Conservation (phyloP, 2,329 filamentous ascomycete genomes). For the Helotiales sp. region DNA sequence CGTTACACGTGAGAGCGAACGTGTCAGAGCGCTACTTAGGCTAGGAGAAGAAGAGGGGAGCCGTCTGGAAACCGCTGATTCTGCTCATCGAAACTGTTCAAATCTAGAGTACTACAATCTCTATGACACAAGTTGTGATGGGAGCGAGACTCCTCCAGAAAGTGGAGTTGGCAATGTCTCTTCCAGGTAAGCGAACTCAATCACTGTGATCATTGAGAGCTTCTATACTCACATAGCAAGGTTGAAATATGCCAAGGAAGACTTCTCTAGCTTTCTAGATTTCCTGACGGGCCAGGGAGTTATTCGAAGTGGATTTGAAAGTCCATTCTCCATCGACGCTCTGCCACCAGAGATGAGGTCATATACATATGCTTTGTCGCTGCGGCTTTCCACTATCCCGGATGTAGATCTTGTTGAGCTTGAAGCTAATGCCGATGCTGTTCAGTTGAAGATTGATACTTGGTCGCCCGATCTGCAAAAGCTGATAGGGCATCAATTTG, state of each 20-base stretch:
- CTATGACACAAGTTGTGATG: constrained; percentile 42
- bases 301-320: constrained; percentile 54
- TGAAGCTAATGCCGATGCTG: constrained; percentile 58
- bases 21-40: constrained; percentile 54
- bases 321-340: constrained; percentile 59
- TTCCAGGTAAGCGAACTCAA: constrained; percentile 32
- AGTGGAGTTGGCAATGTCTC: constrained; percentile 46
- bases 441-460: constrained; percentile 60
- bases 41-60: constrained; percentile 44
- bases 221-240: constrained; percentile 27
- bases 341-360: constrained; percentile 58
- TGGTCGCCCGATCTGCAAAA: constrained; percentile 52
- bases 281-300: constrained; percentile 54
- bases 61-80: constrained; percentile 44
- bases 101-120: constrained; percentile 69
- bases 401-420: constrained; percentile 52
- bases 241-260: constrained; percentile 54
- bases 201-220: not conserved
- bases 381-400: constrained; percentile 59
- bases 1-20: constrained; percentile 62
- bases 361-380: constrained; percentile 67
- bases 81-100: constrained; percentile 46
- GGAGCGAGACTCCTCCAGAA: constrained; percentile 40
- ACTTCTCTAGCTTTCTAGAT: constrained; percentile 60
- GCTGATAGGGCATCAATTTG: constrained; percentile 54